Evolutionary conservation across 768 basidiomycete genomes (phyloP).

Genomic region (Tricholoma terreum): DNA sequence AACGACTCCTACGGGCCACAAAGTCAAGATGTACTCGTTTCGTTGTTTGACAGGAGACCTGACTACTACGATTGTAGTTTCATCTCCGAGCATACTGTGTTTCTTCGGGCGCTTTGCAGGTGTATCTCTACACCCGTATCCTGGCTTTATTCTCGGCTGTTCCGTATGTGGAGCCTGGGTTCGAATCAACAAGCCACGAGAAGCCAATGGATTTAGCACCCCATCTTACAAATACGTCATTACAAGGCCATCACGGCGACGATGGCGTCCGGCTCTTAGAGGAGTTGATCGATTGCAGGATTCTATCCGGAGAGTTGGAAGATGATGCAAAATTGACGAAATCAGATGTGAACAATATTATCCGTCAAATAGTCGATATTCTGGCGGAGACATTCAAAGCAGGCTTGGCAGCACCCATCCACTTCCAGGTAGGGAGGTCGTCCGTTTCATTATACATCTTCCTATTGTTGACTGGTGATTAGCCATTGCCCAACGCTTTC

Average conservation of each 20-base stretch:
- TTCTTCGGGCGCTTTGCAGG: constrained; percentile 67
- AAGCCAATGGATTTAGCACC: constrained; percentile 52
- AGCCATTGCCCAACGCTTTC: constrained; percentile 90
- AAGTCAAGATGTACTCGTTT: constrained; percentile 40
- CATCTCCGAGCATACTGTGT: constrained; percentile 90
- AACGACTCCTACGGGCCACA: constrained; percentile 44
- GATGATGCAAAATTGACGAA: constrained; percentile 21
- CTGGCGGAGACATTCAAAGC: constrained; percentile 85
- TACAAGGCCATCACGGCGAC: constrained; percentile 69
- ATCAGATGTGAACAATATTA: constrained; percentile 42
- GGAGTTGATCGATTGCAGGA: constrained; percentile 68
- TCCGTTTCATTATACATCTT: not conserved
- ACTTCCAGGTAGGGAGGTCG: constrained; percentile 67
- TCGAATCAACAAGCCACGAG: constrained; percentile 20
- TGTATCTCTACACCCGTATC: constrained; percentile 80
- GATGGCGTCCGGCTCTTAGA: constrained; percentile 73
- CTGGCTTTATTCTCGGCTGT: constrained; percentile 85
- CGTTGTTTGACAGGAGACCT: constrained; percentile 1
- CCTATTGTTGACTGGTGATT: constrained; percentile 2
- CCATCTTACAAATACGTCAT: constrained; percentile 91
- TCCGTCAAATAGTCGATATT: constrained; percentile 58
- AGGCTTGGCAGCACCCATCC: constrained; percentile 73
- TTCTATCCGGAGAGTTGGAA: constrained; percentile 35
- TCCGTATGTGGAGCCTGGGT: constrained; percentile 55
- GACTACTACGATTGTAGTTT: constrained; percentile 54